A percentile compares a stretch with the other conserved stretches of the same genome.
These are phyloP conservation scores for Tylopilus intermedius DNA, from an alignment of 768 basidiomycete species.

Conservation along the genomic window DNA sequence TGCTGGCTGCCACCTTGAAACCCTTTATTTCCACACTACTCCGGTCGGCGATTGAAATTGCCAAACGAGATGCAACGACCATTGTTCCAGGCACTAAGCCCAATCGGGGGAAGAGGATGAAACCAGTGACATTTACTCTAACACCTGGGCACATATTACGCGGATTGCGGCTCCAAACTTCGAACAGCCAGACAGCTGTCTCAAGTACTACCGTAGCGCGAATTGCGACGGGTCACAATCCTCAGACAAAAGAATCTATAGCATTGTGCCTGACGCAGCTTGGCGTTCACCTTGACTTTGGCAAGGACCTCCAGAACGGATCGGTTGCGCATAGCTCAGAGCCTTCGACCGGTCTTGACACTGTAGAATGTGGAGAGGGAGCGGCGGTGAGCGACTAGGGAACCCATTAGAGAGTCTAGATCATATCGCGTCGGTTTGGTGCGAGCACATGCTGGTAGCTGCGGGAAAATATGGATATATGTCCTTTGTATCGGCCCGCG, in stretches of 20 bases:
- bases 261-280: constrained; percentile 30
- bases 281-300: constrained; percentile 26
- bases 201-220: not conserved
- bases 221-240: constrained; percentile 1
- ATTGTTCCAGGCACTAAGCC: constrained; percentile 15
- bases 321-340: not conserved
- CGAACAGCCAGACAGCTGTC: constrained; percentile 1
- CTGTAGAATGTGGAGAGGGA: constrained; percentile 15
- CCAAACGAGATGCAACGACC: constrained; percentile 30
- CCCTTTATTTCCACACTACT: constrained; percentile 33
- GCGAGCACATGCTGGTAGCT: not conserved
- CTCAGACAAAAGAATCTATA: constrained; percentile 15
- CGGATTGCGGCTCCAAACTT: constrained; percentile 25
- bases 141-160: constrained; percentile 39
- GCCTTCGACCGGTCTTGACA: not conserved
- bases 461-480: not conserved
- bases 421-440: not conserved
- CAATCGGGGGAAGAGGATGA: constrained; percentile 21
- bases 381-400: not conserved
- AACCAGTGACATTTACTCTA: constrained; percentile 26
- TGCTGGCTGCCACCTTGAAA: constrained; percentile 32
- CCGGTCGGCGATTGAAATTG: constrained; percentile 29
- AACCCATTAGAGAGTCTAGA: not conserved
- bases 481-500: not conserved
- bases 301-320: not conserved